Conservation (phyloP, 2,329 filamentous ascomycete genomes). For the Alternaria arborescens region DNA sequence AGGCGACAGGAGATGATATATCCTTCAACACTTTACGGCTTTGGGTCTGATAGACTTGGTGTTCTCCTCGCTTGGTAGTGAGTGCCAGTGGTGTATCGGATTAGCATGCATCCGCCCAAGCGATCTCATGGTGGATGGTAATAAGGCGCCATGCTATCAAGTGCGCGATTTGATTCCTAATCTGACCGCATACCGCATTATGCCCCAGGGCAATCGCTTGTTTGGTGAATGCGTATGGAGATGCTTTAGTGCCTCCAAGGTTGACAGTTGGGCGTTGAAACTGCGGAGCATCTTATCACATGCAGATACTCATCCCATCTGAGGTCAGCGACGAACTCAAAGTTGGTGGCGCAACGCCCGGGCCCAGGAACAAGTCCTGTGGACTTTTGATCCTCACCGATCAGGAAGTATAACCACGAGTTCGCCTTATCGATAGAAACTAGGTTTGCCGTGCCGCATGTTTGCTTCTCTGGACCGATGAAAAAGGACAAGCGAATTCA, state of each 20-base stretch:
- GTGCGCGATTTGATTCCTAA: not conserved
- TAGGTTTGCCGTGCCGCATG: slow-evolving; percentile 16
- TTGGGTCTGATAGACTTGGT: not conserved
- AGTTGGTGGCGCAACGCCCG: slow-evolving; percentile 19
- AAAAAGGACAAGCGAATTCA: slow-evolving; percentile 9
- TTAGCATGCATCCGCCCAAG: not conserved
- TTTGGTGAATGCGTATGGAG: not conserved
- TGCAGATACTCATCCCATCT: not conserved
- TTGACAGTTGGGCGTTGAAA: not conserved
- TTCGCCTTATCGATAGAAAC: slow-evolving; percentile 15
- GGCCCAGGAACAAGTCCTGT: slow-evolving; percentile 12
- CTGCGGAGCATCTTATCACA: not conserved
- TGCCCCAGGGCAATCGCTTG: not conserved
- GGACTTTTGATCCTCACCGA: slow-evolving; percentile 11
- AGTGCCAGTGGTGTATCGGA: not conserved
- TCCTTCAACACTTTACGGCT: not conserved
- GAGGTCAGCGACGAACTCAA: slow-evolving; percentile 1
- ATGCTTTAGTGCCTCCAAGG: slow-evolving; percentile 3
- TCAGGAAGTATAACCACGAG: not conserved
- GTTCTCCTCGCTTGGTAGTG: not conserved
- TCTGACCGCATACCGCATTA: not conserved
- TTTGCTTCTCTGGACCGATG: slow-evolving; percentile 10
- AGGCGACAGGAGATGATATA: not conserved
- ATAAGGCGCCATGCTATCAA: not conserved
- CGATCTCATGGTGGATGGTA: not conserved